phyloP scores from a whole-genome alignment of 2,329 filamentous ascomycete species.

The Aspergillus sergii region DNA sequence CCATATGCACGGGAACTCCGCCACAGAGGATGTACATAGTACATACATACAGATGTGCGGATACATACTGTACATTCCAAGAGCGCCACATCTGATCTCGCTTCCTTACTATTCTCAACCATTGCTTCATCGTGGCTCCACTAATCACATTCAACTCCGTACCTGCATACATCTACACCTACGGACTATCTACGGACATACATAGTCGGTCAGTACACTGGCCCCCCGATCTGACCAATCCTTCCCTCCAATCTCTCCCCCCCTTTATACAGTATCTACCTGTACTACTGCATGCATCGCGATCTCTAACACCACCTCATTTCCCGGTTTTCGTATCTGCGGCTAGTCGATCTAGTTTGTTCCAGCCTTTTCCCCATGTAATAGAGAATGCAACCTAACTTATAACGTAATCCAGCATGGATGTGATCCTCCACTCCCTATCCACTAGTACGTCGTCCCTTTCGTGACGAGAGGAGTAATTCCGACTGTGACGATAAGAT shows the following conservation, averaged over 20 bases:
- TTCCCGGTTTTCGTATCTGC: slow-evolving; percentile 18
- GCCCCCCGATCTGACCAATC: background rate
- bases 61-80: background rate
- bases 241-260: background rate
- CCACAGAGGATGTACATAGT: background rate
- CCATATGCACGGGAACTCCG: background rate
- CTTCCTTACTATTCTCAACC: background rate
- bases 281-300: slow-evolving; percentile 6
- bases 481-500: background rate
- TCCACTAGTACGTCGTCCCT: background rate
- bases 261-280: background rate
- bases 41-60: background rate
- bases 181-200: background rate
- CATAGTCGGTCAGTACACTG: background rate
- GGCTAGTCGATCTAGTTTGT: background rate
- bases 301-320: slow-evolving; percentile 2
- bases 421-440: background rate
- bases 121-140: slow-evolving; percentile 1
- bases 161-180: background rate
- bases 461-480: background rate
- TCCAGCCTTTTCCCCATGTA: background rate
- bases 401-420: background rate
- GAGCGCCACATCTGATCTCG: background rate
- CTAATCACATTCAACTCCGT: slow-evolving; percentile 2
- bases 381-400: background rate